These are phyloP conservation scores for Misopates orontium DNA, from an alignment of 257 asterid genomes.

Conservation along the genomic window DNA sequence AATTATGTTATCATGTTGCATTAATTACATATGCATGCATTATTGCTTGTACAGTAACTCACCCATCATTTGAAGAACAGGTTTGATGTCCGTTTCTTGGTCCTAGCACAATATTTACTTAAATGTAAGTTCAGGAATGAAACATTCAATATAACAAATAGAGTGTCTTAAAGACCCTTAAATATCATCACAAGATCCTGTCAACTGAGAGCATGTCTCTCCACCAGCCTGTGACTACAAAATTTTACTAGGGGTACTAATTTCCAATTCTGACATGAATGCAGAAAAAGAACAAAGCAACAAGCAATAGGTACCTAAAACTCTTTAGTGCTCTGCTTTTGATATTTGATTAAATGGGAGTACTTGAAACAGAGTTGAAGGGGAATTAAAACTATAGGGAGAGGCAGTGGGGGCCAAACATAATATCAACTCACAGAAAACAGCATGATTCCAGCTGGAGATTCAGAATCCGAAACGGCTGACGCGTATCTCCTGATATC, in stretches of 20 bases:
- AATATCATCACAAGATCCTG: constrained; percentile 16
- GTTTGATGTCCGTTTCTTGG: constrained; percentile 51
- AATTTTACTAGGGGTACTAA: constrained; percentile 1
- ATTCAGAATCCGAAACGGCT: constrained; percentile 49
- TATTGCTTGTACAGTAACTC: constrained; percentile 36
- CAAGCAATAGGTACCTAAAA: neutral
- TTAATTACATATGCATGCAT: constrained; percentile 17
- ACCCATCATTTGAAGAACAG: constrained; percentile 78
- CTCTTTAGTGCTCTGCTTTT: neutral
- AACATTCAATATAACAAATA: constrained; percentile 10
- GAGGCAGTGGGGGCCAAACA: too few species aligned
- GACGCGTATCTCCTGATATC: constrained; percentile 57
- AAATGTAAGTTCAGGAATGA: constrained; percentile 32
- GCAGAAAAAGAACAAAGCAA: neutral
- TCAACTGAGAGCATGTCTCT: constrained; percentile 15
- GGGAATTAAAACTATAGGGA: neutral
- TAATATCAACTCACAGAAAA: constrained; percentile 56
- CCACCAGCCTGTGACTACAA: neutral
- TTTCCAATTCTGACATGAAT: constrained; percentile 10
- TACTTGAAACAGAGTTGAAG: neutral
- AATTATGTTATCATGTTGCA: too few species aligned
- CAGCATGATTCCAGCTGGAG: constrained; percentile 78
- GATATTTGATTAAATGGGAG: neutral
- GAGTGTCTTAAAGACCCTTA: constrained; percentile 17
- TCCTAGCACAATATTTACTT: constrained; percentile 61